These are phyloP conservation scores for Raffaelea ambrosiae DNA, from an alignment of 2,329 filamentous ascomycete genomes.

Conservation along the genomic window DNA sequence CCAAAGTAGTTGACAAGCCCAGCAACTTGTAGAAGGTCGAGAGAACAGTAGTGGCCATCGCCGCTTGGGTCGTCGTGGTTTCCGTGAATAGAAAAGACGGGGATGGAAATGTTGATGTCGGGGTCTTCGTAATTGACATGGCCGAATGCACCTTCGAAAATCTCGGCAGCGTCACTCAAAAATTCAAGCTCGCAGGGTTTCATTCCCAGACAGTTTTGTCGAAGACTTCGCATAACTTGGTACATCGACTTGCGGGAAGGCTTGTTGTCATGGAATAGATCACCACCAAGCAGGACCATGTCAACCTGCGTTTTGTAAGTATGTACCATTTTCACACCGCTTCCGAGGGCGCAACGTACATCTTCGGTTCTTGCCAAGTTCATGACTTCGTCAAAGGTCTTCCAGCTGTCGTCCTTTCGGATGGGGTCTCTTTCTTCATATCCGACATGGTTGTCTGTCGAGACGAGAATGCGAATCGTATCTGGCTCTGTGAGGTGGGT, in stretches of 20 bases:
- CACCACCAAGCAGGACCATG: slow-evolving; percentile 91
- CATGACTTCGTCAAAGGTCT: slow-evolving; percentile 92
- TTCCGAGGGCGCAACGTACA: slow-evolving; percentile 30
- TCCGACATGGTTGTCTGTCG: slow-evolving; percentile 96
- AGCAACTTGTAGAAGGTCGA: slow-evolving; percentile 85
- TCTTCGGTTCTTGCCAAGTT: slow-evolving; percentile 76
- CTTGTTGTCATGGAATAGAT: slow-evolving; percentile 97
- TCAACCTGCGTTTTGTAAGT: slow-evolving; percentile 52
- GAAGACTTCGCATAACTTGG: slow-evolving; percentile 90
- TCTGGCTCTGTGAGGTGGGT: slow-evolving; percentile 45
- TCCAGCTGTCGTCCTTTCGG: slow-evolving; percentile 96
- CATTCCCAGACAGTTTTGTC: slow-evolving; percentile 89
- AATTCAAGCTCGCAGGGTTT: slow-evolving; percentile 95
- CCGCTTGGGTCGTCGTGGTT: slow-evolving; percentile 99
- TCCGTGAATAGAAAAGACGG: slow-evolving; percentile 95
- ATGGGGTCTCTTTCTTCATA: slow-evolving; percentile 89
- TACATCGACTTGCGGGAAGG: slow-evolving; percentile 93
- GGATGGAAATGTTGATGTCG: slow-evolving; percentile 94
- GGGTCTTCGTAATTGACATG: slow-evolving; percentile 97
- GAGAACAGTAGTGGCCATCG: slow-evolving; percentile 81
- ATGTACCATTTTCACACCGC: too few relatives aligned
- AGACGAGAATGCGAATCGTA: slow-evolving; percentile 87
- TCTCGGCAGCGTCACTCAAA: slow-evolving; percentile 83
- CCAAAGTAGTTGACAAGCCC: slow-evolving; percentile 96
- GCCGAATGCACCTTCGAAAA: slow-evolving; percentile 82